Evolutionary conservation across 2,329 filamentous ascomycete genomes (phyloP), one percentile per base, ranked within the genome.

Genomic region (Coniochaeta sp.): DNA sequence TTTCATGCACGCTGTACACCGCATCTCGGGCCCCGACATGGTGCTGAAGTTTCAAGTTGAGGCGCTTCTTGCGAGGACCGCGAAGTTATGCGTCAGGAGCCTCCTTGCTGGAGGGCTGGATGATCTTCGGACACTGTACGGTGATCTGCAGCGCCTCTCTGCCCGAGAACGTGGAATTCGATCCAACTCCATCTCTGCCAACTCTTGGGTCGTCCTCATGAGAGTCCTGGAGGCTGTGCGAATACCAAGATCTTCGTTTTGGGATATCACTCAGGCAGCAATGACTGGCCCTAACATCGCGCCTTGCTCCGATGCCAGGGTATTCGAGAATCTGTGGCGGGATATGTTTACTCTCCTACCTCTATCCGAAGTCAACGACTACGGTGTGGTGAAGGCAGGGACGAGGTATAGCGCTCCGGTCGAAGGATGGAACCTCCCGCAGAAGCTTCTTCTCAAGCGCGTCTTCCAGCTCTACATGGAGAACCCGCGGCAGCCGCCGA

Each of bases 391-490:
- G 22, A 58, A 73, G 46, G 55, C 67, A 2, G 70, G 70, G 1
- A 53, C 63, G 22, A 67, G 75, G 27, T 64, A 72, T 18, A 58
- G 57, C 1, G 45, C 56, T 6, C 65, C 69, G 0, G 61, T 75
- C 22, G 82, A 86, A 53, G 83, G 83, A 24, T 87, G 84, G 84
- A 56, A 59, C 4, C 62, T 86, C 13, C 77, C 81, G 0, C 81
- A 84, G 55, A 74, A 71, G 51, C 61, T 85, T 27, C n/a, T n/a
- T n/a, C 55, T 86, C 47, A 79, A 72, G 56, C 72, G 73, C 6
- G 73, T 85, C 12, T 83, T 86, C 51, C 66, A 77, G 18, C 60
- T 84, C 2, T 87, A 86, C 60, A 71, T 73, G 54, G 65, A 67
- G n/a, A 79, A 82, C 51, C 60, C 65, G 3, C 73, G 72, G 20